Evolutionary conservation across 805 yeast species (phyloP), one percentile per base, ranked within the genome.

Genomic region (Myxozyma sirexii): DNA sequence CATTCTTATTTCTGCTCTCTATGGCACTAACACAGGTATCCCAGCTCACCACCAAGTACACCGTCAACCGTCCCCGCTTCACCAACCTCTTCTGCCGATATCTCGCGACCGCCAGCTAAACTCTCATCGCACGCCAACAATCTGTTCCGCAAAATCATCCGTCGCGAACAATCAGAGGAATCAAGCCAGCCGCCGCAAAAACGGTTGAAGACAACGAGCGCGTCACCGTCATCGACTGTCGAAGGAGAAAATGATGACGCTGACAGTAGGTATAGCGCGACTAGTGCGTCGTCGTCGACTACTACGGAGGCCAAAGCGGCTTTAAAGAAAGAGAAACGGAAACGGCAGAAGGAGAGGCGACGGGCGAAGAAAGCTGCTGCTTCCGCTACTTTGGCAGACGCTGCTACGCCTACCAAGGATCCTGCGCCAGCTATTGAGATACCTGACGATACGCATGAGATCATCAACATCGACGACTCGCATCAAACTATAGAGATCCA

Each of bases 231-330:
- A n/a, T 5, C 17, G 44, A 37, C 42, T 13, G 21, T 41, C 4
- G 43, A 35, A 12, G 43, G 37, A 12, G 37, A 35, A 6, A 46
- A 29, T 15, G 53, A 52, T 6, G 60, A 43, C 10, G 51, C 50
- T n/a, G 64, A 60, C 29, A 60, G 64, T 23, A 48, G 61, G 37
- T 57, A 60, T 19, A 48, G 57, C 8, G 54, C 54, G 4, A 52
- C 39, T 33, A 17, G 13, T 29, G 10, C 10, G 6, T 29, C 33
- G 6, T 29, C 33, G 6, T 29, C 33, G 10, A 29, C 10, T 10
- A 29, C 33, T 6, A 29, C 4, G 57, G 56, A n/a, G 2, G 39
- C 37, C 4, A 51, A 51, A 38, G 23, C 51, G 7, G 23, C 19
- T 10, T 26, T 33, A 29, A 37, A 19, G 43, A 45, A 48, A 29